Evolutionary conservation across 1,284 basidiomycete species (phyloP).

Genomic region (Rhodotorula sp.): DNA sequence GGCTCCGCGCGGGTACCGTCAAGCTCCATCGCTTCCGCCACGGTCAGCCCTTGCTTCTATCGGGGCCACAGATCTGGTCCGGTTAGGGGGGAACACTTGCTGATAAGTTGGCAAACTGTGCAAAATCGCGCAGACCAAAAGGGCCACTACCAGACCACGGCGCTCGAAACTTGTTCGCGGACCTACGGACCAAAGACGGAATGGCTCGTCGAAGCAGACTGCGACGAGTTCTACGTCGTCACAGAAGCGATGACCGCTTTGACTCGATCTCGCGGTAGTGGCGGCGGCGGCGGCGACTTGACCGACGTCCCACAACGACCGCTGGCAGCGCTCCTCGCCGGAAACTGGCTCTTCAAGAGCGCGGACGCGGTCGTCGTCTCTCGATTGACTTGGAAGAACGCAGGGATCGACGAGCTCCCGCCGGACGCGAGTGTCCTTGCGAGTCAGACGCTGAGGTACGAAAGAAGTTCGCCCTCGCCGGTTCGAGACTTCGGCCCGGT

Average conservation of each 20-base stretch:
- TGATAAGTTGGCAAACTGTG: background rate
- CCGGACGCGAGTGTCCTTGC: background rate
- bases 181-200: constrained; percentile 5
- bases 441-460: background rate
- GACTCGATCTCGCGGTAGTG: background rate
- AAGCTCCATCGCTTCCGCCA: constrained; percentile 12
- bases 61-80: no score
- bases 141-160: constrained; percentile 11
- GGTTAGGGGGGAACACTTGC: no score
- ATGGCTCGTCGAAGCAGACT: constrained; percentile 19
- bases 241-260: background rate
- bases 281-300: background rate
- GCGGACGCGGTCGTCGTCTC: constrained; percentile 7
- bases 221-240: constrained; percentile 25
- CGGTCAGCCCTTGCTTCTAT: background rate
- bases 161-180: constrained; percentile 15
- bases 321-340: background rate
- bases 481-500: no score
- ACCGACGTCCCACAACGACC: constrained; percentile 1
- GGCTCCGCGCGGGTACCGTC: constrained; percentile 13
- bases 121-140: constrained; percentile 1
- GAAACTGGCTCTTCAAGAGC: constrained; percentile 12
- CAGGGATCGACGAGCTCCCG: background rate
- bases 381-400: constrained; percentile 14
- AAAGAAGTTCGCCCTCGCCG: no score